Evolutionary conservation across 2,329 filamentous ascomycete species (phyloP), one percentile per base, ranked within the genome.

Genomic region (Chaetomiaceae sp.): DNA sequence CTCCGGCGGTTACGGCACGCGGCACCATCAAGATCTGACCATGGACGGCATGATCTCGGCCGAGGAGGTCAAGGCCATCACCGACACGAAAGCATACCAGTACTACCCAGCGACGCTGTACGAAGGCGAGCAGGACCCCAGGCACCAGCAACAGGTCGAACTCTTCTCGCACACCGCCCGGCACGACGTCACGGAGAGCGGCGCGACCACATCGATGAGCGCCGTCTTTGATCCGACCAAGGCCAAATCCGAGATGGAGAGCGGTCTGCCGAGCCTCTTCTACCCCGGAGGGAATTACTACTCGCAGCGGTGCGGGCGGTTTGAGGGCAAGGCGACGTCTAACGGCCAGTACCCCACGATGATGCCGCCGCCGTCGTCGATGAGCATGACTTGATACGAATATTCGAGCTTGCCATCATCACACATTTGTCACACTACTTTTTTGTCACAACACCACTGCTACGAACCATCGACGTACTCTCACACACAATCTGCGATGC

Each of bases 71-170:
- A 80, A 81, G 63, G 65, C 71, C 2, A 74, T 81, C 38, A 69
- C 74, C 0, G 72, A 68, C 12, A 65, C 72, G 14, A 81, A 80
- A 57, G 74, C 72, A 0, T 83, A 82, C 55, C 75, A 80, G 53
- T 82, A 83, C 60, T 82, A 77, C 58, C 76, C 77, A 0, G 69
- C 70, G 0, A 60, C 76, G 3, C 72, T 81, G 44, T 81, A 80
- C 59, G 77, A 81, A 44, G 67, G 67, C 19, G 68, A 72, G 7
- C 66, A 70, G 3, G 75, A 80, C 44, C 66, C 72, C 1, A 68
- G 72, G 34, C 68, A 60, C 44, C 56, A 71, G 17, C 65, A 66
- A 1, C 65, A 66, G 1, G 72, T 82, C 19, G 79, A 82, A 52
- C 70, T 81, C 64, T 82, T 78, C 61, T 68, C 70, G 4, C 70